Conservation (phyloP, 2,329 filamentous ascomycete species). For the Colletotrichum sidae region DNA sequence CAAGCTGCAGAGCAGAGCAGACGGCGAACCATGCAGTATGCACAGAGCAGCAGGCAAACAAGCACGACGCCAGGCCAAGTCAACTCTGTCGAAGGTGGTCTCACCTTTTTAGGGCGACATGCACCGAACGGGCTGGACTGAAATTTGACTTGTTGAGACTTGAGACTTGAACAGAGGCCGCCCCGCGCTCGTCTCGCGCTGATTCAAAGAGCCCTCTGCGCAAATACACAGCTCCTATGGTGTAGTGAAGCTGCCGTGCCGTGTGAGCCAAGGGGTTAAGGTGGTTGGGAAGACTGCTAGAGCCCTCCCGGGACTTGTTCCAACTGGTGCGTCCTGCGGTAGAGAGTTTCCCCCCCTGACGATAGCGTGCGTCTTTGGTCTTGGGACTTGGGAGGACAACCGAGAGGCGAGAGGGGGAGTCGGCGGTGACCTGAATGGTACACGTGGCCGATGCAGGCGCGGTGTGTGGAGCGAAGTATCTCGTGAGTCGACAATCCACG, state of each 20-base stretch:
- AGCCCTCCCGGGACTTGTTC: conserved; percentile 1
- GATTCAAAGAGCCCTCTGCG: too few species aligned
- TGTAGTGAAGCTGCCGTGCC: not conserved
- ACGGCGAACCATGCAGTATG: too few species aligned
- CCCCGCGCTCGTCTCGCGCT: too few species aligned
- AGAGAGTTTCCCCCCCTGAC: too few species aligned
- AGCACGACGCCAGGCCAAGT: conserved; percentile 1
- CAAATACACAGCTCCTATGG: not conserved
- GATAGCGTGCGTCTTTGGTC: too few species aligned
- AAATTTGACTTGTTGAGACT: conserved; percentile 8
- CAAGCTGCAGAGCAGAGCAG: not conserved
- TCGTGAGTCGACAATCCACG: conserved; percentile 9
- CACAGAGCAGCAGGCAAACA: too few species aligned
- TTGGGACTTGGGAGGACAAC: too few species aligned
- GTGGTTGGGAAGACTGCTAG: conserved; percentile 5
- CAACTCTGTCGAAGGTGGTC: conserved; percentile 26
- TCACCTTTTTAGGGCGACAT: conserved; percentile 35
- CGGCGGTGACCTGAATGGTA: conserved; percentile 26
- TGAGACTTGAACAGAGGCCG: not conserved
- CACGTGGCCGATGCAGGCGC: conserved; percentile 2
- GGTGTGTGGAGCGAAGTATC: conserved; percentile 19
- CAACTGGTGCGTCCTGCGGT: not conserved
- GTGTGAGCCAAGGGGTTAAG: conserved; percentile 5
- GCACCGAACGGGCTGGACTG: conserved; percentile 35
- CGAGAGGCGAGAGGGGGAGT: conserved; percentile 10